phyloP scores from a whole-genome alignment of 164 flowering plant species.

The Buxus sempervirens region DNA sequence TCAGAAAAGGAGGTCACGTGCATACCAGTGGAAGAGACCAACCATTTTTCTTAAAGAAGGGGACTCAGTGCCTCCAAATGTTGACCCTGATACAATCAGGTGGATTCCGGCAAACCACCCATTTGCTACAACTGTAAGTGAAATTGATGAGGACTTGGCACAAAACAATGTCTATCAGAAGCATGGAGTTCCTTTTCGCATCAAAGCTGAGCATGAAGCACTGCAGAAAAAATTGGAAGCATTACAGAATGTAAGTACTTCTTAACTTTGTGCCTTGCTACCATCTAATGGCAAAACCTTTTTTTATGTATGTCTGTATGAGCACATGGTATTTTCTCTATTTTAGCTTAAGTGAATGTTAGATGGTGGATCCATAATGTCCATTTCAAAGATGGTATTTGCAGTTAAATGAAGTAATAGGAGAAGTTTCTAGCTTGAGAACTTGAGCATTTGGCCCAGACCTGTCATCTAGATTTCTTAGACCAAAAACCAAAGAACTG shows the following conservation, averaged over 20 bases:
- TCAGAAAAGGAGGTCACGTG: conserved; percentile 92
- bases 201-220: conserved; percentile 92
- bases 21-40: conserved; percentile 99
- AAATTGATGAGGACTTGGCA: conserved; percentile 86
- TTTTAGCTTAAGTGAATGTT: too few relatives aligned
- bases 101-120: conserved; percentile 99
- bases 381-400: too few relatives aligned
- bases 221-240: conserved; percentile 83
- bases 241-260: conserved; percentile 63
- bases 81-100: conserved; percentile 91
- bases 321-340: too few relatives aligned
- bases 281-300: background rate
- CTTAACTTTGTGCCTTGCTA: background rate
- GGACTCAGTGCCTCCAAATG: conserved; percentile 84
- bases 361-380: too few relatives aligned
- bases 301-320: background rate
- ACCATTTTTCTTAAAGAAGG: conserved; percentile 89
- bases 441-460: too few relatives aligned
- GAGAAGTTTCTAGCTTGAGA: too few relatives aligned
- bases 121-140: conserved; percentile 85
- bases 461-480: too few relatives aligned
- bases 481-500: too few relatives aligned
- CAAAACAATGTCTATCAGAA: conserved; percentile 89
- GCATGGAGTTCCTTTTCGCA: conserved; percentile 92
- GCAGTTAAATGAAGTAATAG: too few relatives aligned